These are phyloP conservation scores for Ceratocystis harringtonii DNA, from an alignment of 2,329 filamentous ascomycete species.

Conservation along the genomic window DNA sequence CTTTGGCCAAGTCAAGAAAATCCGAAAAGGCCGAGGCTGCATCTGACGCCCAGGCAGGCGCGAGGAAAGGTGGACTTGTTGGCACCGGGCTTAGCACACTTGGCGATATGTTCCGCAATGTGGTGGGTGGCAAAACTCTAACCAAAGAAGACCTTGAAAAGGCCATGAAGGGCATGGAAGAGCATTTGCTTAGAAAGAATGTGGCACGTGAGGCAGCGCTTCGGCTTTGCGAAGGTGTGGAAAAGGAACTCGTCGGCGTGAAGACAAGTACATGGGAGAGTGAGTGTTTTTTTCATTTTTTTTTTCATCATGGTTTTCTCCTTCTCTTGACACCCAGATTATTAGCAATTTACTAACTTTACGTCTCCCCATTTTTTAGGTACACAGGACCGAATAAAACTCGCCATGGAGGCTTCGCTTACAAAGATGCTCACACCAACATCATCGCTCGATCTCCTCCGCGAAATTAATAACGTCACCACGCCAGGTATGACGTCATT, in stretches of 20 bases:
- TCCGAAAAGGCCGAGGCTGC: slow-evolving; percentile 26
- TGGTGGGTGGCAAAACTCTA: slow-evolving; percentile 85
- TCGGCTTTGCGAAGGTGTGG: slow-evolving; percentile 78
- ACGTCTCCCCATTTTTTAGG: slow-evolving; percentile 25
- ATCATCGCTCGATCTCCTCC: slow-evolving; percentile 81
- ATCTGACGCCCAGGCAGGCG: slow-evolving; percentile 31
- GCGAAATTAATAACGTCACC: slow-evolving; percentile 73
- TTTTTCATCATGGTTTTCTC: background rate
- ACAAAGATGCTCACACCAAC: slow-evolving; percentile 94
- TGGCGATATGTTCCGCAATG: slow-evolving; percentile 79
- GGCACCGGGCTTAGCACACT: slow-evolving; percentile 70
- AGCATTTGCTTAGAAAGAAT: slow-evolving; percentile 88
- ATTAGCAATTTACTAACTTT: background rate
- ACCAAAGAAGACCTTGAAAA: slow-evolving; percentile 81
- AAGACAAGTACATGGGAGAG: slow-evolving; percentile 87
- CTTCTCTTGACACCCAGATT: background rate
- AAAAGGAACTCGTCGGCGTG: slow-evolving; percentile 74
- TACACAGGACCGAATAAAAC: slow-evolving; percentile 67
- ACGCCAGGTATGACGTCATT: slow-evolving; percentile 49
- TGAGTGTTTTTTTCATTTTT: slow-evolving; percentile 19
- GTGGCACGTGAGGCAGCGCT: slow-evolving; percentile 88
- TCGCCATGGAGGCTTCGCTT: slow-evolving; percentile 81
- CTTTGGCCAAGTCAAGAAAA: slow-evolving; percentile 53
- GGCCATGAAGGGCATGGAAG: slow-evolving; percentile 89
- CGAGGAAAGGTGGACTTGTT: slow-evolving; percentile 48